These are phyloP conservation scores for Rhodotorula taiwanensis DNA, from an alignment of 768 basidiomycete genomes.

Conservation along the genomic window DNA sequence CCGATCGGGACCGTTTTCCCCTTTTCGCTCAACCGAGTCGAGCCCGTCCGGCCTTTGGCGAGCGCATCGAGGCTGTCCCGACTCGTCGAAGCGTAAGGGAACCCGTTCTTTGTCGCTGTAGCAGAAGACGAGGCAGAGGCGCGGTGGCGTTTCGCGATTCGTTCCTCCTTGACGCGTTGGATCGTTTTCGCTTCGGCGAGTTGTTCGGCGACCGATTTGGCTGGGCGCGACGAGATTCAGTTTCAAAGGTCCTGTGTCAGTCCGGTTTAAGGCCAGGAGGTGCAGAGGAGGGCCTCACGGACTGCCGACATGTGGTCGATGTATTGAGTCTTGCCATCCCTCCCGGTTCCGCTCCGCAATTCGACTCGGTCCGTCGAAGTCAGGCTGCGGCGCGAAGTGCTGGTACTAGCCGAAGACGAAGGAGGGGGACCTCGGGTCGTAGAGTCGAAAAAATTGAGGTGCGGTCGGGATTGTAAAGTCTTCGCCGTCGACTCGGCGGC, in stretches of 20 bases:
- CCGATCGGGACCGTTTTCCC: background rate
- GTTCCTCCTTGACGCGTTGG: background rate
- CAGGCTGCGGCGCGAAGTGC: background rate
- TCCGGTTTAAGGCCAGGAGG: too few relatives aligned
- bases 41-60: background rate
- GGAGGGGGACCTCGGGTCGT: too few relatives aligned
- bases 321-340: conserved; percentile 11
- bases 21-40: background rate
- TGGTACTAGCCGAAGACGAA: background rate
- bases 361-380: conserved; percentile 2
- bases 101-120: background rate
- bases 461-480: background rate
- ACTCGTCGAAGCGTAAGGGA: background rate
- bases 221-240: background rate
- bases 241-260: too few relatives aligned
- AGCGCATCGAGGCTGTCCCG: background rate
- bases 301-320: conserved; percentile 23
- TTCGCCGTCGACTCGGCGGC: conserved; percentile 3
- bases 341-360: background rate
- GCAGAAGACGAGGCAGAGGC: background rate
- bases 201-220: conserved; percentile 4
- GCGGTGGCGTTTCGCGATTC: background rate
- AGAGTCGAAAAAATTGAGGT: conserved; percentile 1
- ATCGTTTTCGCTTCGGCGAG: background rate
- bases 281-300: background rate